Evolutionary conservation across 345 rosid genomes (phyloP).

Genomic region (Turritis glabra): DNA sequence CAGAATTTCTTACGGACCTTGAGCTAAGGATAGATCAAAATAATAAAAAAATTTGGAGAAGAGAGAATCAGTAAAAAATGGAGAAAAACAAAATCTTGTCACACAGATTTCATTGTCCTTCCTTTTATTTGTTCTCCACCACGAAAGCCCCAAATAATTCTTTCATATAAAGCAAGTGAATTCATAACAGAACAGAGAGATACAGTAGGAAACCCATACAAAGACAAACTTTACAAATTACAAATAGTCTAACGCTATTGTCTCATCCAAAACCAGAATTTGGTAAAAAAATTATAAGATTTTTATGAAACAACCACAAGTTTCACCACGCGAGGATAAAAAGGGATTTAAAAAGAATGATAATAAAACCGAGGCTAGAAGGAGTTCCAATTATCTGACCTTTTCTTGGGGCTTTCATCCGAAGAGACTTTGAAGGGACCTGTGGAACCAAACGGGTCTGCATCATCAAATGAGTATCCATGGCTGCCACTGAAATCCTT

Average conservation of each 20-base stretch:
- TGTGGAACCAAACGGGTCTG: constrained; percentile 85
- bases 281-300: not conserved
- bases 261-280: constrained; percentile 32
- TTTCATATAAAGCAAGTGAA: constrained; percentile 25
- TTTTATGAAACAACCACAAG: constrained; percentile 23
- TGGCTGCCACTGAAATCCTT: constrained; percentile 52
- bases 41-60: not conserved
- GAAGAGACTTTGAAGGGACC: constrained; percentile 90
- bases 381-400: constrained; percentile 63
- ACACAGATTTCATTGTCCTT: not conserved
- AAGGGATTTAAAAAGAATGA: not conserved
- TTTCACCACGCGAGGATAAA: constrained; percentile 18
- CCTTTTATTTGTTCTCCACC: not conserved
- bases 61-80: not conserved
- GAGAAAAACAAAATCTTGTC: not conserved
- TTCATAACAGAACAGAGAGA: constrained; percentile 37
- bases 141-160: constrained; percentile 7
- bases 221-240: constrained; percentile 37
- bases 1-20: not conserved
- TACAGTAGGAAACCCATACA: constrained; percentile 24
- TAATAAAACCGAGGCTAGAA: constrained; percentile 44
- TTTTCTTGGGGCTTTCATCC: constrained; percentile 58
- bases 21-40: not conserved
- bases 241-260: constrained; percentile 35
- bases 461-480: constrained; percentile 77